phyloP scores from a whole-genome alignment of 176 grass and related monocot genomes.

The Triticum dicoccoides region DNA sequence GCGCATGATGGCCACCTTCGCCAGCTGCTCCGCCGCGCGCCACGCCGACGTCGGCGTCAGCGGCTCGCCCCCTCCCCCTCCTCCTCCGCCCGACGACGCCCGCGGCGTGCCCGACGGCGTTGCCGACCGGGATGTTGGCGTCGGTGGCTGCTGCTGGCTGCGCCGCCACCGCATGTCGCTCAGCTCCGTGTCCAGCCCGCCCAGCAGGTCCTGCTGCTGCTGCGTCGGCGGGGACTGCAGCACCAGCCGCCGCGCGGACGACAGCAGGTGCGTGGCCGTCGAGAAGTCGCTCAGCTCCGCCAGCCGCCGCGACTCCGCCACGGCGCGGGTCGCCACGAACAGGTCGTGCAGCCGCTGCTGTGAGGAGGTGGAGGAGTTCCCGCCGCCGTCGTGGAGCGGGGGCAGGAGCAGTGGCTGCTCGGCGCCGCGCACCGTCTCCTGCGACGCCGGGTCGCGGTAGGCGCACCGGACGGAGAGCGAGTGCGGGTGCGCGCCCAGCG shows the following conservation, averaged over 20 bases:
- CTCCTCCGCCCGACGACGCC: background rate
- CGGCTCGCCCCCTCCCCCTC: conserved; percentile 4
- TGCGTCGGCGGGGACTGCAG: conserved; percentile 45
- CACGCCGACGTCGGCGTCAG: conserved; percentile 88
- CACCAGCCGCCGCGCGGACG: conserved; percentile 70
- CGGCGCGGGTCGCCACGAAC: conserved; percentile 75
- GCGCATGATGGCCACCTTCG: conserved; percentile 91
- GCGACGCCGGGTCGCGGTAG: conserved; percentile 63
- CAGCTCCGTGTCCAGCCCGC: conserved; percentile 59
- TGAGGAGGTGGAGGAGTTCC: background rate
- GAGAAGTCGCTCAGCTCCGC: conserved; percentile 66
- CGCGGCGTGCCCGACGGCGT: conserved; percentile 33
- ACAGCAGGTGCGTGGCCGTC: conserved; percentile 72
- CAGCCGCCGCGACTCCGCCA: conserved; percentile 74
- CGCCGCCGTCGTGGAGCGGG: background rate
- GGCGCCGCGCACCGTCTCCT: conserved; percentile 39
- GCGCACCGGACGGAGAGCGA: conserved; percentile 54
- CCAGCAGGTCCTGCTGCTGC: conserved; percentile 54
- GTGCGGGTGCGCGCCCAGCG: conserved; percentile 27
- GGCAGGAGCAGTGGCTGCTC: conserved; percentile 58
- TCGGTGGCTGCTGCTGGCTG: conserved; percentile 17
- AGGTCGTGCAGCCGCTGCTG: conserved; percentile 62
- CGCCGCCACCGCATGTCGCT: conserved; percentile 59
- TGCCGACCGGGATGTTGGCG: conserved; percentile 25
- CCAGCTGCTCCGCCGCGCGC: conserved; percentile 96